A percentile compares a stretch with the other conserved stretches of the same genome.
These are phyloP conservation scores for Claviceps humidiphila DNA, from an alignment of 2,329 filamentous ascomycete species.

Conservation along the genomic window DNA sequence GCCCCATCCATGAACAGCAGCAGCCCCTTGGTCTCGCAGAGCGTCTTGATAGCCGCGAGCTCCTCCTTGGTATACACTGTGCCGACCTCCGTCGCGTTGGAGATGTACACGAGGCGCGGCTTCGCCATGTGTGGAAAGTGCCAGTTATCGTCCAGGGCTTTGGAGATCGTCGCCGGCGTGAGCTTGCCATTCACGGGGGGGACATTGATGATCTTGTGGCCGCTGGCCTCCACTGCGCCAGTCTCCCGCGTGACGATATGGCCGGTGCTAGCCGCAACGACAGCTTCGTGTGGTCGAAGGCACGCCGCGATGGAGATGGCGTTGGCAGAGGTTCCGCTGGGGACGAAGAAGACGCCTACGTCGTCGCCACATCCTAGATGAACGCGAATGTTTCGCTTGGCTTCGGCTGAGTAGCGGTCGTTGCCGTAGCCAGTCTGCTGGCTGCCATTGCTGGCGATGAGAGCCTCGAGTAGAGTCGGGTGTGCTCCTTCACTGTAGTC, in stretches of 20 bases:
- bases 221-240: slow-evolving; percentile 36
- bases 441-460: slow-evolving; percentile 28
- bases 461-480: slow-evolving; percentile 32
- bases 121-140: slow-evolving; percentile 39
- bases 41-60: slow-evolving; percentile 25
- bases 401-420: slow-evolving; percentile 29
- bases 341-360: slow-evolving; percentile 36
- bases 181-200: slow-evolving; percentile 32
- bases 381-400: slow-evolving; percentile 26
- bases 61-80: slow-evolving; percentile 33
- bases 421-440: slow-evolving; percentile 35
- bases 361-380: slow-evolving; percentile 25
- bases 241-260: slow-evolving; percentile 37
- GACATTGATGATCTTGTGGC: slow-evolving; percentile 38
- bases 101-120: slow-evolving; percentile 37
- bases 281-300: slow-evolving; percentile 35
- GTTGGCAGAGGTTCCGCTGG: slow-evolving; percentile 38
- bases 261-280: slow-evolving; percentile 34
- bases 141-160: slow-evolving; percentile 32
- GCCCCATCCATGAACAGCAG: slow-evolving; percentile 36
- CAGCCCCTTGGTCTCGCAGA: slow-evolving; percentile 27
- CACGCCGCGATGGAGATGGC: slow-evolving; percentile 38
- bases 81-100: slow-evolving; percentile 36
- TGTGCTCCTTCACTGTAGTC: slow-evolving; percentile 40
- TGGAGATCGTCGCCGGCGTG: slow-evolving; percentile 27